These are phyloP conservation scores for Capsicum chinense DNA, from an alignment of 257 asterid genomes.

Conservation along the genomic window DNA sequence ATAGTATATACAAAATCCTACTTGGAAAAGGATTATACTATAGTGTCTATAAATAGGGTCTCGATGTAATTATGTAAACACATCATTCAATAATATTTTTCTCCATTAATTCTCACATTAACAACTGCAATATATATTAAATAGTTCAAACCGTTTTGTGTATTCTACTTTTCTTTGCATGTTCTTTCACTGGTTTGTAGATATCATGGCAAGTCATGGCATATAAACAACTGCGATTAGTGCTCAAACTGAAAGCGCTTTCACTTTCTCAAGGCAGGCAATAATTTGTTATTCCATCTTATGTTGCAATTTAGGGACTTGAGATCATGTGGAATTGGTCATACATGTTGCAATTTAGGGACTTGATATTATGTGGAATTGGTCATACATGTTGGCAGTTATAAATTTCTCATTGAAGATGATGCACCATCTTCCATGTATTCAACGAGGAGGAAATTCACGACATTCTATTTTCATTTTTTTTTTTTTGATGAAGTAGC, in stretches of 20 bases:
- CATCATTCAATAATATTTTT: too few species aligned
- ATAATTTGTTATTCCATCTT: conserved; percentile 61
- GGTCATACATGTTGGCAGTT: conserved; percentile 28
- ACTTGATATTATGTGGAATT: conserved; percentile 42
- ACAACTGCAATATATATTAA: conserved; percentile 49
- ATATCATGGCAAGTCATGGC: conserved; percentile 87
- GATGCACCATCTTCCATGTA: background rate
- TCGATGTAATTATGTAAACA: too few species aligned
- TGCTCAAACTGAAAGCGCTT: conserved; percentile 87
- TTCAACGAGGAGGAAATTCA: conserved; percentile 7
- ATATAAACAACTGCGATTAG: conserved; percentile 74
- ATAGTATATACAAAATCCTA: too few species aligned
- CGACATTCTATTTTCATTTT: background rate
- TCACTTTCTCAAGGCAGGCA: conserved; percentile 89
- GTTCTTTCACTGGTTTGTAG: conserved; percentile 88
- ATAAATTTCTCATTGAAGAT: background rate
- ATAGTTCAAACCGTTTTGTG: conserved; percentile 51
- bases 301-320: conserved; percentile 52
- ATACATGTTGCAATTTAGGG: conserved; percentile 43
- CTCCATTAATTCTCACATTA: background rate
- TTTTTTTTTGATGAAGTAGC: background rate
- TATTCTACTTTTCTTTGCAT: conserved; percentile 82
- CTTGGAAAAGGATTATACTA: too few species aligned
- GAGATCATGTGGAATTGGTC: conserved; percentile 40
- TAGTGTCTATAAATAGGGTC: too few species aligned